Conservation (phyloP, 1,284 basidiomycete species). For the Ustanciosporium gigantosporum region DNA sequence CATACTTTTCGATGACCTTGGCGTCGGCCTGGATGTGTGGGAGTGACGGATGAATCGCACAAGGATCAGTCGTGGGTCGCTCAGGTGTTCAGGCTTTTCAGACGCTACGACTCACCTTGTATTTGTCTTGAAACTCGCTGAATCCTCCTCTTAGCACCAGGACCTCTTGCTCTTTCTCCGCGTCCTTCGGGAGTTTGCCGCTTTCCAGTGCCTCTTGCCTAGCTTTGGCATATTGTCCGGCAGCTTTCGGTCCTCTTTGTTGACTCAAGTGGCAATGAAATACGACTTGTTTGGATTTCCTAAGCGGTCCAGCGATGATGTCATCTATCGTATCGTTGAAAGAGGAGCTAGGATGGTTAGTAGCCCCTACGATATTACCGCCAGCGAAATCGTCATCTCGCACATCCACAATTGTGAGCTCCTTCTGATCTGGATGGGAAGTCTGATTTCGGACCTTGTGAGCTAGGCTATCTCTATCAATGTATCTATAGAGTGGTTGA, state of each 20-base stretch:
- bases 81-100: no score
- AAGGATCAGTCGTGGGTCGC: no score
- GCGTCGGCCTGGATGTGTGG: no score
- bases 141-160: conserved; percentile 61
- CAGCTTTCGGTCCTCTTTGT: conserved; percentile 60
- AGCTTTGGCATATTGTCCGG: conserved; percentile 59
- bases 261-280: conserved; percentile 62
- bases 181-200: conserved; percentile 8
- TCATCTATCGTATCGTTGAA: conserved; percentile 39
- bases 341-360: conserved; percentile 47
- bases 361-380: conserved; percentile 58
- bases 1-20: conserved; percentile 56
- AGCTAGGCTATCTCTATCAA: conserved; percentile 45
- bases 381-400: conserved; percentile 61
- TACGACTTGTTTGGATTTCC: conserved; percentile 53
- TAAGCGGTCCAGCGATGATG: conserved; percentile 45
- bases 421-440: conserved; percentile 10
- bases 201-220: conserved; percentile 22
- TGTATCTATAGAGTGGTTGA: conserved; percentile 42
- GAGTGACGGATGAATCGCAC: no score
- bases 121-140: conserved; percentile 53
- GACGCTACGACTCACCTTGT: conserved; percentile 54
- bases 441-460: conserved; percentile 24
- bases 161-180: conserved; percentile 44
- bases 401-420: conserved; percentile 55